These are phyloP conservation scores for Annulohypoxylon moriforme DNA, from an alignment of 495 filamentous ascomycete species.

Conservation along the genomic window DNA sequence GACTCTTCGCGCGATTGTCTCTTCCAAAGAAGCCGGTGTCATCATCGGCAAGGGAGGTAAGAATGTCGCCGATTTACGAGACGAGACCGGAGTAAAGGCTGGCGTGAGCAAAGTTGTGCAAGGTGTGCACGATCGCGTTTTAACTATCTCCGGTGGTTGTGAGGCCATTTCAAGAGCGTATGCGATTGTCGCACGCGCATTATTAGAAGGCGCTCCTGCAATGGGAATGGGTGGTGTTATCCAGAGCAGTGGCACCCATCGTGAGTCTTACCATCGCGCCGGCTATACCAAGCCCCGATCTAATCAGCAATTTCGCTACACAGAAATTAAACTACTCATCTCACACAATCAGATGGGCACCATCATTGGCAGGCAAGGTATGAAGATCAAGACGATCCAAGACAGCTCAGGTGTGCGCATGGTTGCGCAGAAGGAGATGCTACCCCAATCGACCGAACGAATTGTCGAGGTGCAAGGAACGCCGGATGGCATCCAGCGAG, in stretches of 20 bases:
- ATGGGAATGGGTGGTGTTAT: conserved; percentile 94
- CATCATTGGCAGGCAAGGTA: conserved; percentile 93
- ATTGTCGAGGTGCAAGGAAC: conserved; percentile 96
- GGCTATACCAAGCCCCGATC: conserved; percentile 17
- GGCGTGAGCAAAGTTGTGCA: conserved; percentile 98
- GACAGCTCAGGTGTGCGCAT: conserved; percentile 96
- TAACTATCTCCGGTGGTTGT: conserved; percentile 91
- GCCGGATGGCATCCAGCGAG: conserved; percentile 92
- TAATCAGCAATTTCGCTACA: conserved; percentile 25
- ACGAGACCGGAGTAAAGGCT: conserved; percentile 96
- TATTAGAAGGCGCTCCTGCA: conserved; percentile 91
- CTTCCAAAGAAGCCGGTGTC: conserved; percentile 96
- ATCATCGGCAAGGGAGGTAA: conserved; percentile 99
- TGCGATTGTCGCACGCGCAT: conserved; percentile 87
- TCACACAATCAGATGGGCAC: conserved; percentile 99
- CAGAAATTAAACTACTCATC: conserved; percentile 96
- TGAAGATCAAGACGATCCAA: conserved; percentile 99
- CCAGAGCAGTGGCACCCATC: conserved; percentile 87
- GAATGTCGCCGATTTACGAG: conserved; percentile 96
- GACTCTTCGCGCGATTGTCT: conserved; percentile 96
- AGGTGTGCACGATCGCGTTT: conserved; percentile 94
- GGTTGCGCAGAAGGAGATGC: conserved; percentile 99
- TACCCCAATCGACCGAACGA: conserved; percentile 98
- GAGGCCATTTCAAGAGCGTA: conserved; percentile 91
- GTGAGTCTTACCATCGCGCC: conserved; percentile 67